These are phyloP conservation scores for Ustilago tritici DNA, from an alignment of 1,284 basidiomycete species.

Conservation along the genomic window DNA sequence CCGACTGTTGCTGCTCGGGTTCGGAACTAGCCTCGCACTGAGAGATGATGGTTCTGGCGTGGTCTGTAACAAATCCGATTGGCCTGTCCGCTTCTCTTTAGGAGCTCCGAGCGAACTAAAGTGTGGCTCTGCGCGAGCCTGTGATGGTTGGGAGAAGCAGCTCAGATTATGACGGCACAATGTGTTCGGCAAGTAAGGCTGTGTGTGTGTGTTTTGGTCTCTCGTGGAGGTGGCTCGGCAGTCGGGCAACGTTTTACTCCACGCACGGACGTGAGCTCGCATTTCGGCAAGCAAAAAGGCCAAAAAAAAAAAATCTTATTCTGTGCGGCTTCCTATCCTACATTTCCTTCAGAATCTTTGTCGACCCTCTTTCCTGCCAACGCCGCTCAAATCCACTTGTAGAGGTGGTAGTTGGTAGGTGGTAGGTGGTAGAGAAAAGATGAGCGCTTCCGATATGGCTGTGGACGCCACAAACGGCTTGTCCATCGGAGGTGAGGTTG, in stretches of 20 bases:
- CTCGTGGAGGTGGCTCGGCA: constrained; percentile 28
- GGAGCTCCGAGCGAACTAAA: not conserved
- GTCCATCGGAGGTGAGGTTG: not conserved
- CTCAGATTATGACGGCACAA: not conserved
- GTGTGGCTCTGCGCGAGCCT: not conserved
- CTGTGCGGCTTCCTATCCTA: not conserved
- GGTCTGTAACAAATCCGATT: not conserved
- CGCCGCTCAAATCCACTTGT: not conserved
- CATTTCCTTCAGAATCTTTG: not conserved
- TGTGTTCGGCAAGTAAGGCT: constrained; percentile 3
- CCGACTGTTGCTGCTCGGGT: not conserved
- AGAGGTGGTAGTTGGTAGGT: not conserved
- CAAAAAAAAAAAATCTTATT: not conserved
- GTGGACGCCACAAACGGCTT: not conserved
- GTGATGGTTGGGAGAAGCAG: not conserved
- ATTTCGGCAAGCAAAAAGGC: constrained; percentile 4
- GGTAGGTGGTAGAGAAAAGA: not conserved
- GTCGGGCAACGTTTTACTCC: constrained; percentile 7
- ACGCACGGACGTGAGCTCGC: constrained; percentile 43
- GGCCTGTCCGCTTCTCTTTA: not conserved
- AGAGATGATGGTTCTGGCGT: not conserved
- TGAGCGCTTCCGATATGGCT: constrained; percentile 18
- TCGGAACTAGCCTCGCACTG: not conserved
- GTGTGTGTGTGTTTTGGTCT: constrained; percentile 25
- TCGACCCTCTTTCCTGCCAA: not conserved